Evolutionary conservation across 306 rosid genomes (phyloP), one percentile per base, ranked within the genome.

Genomic region (Trichosanthes cucumerina): DNA sequence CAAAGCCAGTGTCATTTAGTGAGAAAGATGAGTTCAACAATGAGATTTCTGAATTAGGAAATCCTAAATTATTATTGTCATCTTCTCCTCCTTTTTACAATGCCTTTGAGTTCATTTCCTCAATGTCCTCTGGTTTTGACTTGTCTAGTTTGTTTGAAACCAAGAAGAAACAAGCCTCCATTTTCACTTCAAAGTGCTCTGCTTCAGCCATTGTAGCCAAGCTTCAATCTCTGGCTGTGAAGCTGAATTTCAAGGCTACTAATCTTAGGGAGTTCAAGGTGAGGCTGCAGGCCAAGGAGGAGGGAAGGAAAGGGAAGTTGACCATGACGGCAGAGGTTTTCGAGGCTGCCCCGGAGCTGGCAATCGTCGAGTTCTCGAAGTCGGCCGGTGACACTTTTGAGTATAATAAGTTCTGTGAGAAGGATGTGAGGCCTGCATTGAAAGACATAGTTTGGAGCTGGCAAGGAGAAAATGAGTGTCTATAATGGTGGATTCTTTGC

Each of bases 401-500:
- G 80, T 93, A 93, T 73, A 54, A 78, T 6, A 89, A 87, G 81
- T 85, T 91, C 39, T 93, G 90, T 71, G 97, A 93, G 70, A 89
- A 87, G 18, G 88, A 91, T 9, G 85, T 88, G 9, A 86, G 98
- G 69, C 95, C 98, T n/a, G 90, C 96, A 0, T 84, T 91, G 15
- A 85, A 91, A 64, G 98, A 93, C 90, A 86, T 93, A 26, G 95
- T 93, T 64, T 93, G 98, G 98, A 84, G 88, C n/a, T 93, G 98
- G 96, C 98, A 91, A 65, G 98, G 96, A 36, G 93, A 91, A 43
- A 73, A 4, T 28, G 56, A 21, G 75, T 39, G 75, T 53, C 75
- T 68, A 4, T 68, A 41, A 68, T 21, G 28, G 50, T n/a, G 50
- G 31, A 11, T 38, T 68, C 72, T 34, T 9, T 65, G 47, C 46